Base-by-base conservation (phyloP, 768 basidiomycete genomes). In the Sporobolomyces pararoseus region DNA sequence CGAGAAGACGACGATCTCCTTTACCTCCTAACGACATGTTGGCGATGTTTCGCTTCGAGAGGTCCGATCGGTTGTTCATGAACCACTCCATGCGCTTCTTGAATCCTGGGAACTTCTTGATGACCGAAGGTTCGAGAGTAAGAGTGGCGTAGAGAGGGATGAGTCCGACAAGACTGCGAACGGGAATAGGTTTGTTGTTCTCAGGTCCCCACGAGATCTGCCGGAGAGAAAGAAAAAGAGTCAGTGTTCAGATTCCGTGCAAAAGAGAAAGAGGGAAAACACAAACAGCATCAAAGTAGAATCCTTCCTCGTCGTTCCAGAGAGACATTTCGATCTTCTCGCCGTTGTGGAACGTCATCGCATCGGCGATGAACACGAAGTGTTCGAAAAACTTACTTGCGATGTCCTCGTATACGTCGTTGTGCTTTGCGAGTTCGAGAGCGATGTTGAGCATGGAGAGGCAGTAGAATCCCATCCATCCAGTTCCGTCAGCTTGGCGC, bases 391-490 rank as follows among this genome's bases (percentile, higher is more conserved):
- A 96, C 80, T 99, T 99, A 57, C 93, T 96, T 29, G 96, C 96
- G 70, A 99, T 99, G 78, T 99, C 96, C 80, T 99, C 96, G 77
- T 99, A 99, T 4, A 94, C 91, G 2, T 89, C 83, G 78, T 99
- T 98, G 79, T 97, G 93, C 82, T 98, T 97, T 52, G 96, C 96
- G 47, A 99, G 82, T 79, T 99, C 96, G 52, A 99, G 85, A 0
- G 96, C 94, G 78, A 99, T 99, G 79, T 89, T 95, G 79, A 99
- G 80, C 91, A 98, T 98, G 77, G 96, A 96, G 66, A 98, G 80
- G 75, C 88, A 92, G 80, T 95, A 99, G 82, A 98, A 99, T 37
- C 93, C 96, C 96, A 99, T 99, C 96, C 96, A 99, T 0, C 95
- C 91, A 9, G 96, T 99, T 13, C 95, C 95, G 78, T 99, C 96